Conservation (phyloP, 768 basidiomycete genomes). For the Leccinum boreale region DNA sequence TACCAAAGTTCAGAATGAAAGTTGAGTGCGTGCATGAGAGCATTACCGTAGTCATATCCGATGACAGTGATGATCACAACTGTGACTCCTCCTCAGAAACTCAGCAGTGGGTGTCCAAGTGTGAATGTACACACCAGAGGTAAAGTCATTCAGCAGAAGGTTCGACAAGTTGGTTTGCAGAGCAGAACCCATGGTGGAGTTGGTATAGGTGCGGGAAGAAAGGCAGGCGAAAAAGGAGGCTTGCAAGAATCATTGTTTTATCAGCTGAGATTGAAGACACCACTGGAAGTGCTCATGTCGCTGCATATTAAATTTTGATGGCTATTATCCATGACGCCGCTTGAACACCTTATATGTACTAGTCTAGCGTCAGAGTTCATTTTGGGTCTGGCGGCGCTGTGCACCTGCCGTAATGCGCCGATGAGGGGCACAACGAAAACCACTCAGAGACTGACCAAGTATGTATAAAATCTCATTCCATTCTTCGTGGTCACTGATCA, state of each 20-base stretch:
- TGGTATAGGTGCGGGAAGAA: background rate
- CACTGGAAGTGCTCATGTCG: background rate
- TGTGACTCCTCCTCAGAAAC: background rate
- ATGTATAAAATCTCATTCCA: background rate
- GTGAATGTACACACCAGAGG: background rate
- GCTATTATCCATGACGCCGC: background rate
- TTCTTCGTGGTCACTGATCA: background rate
- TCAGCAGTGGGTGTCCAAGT: background rate
- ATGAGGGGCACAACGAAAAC: too few relatives aligned
- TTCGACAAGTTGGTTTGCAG: background rate
- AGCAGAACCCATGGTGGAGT: background rate
- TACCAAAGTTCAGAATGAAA: background rate
- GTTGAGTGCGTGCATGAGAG: background rate
- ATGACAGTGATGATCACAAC: background rate
- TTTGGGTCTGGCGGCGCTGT: too few relatives aligned
- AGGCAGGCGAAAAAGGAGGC: background rate
- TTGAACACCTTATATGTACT: background rate
- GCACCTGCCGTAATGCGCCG: background rate
- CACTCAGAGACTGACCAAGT: background rate
- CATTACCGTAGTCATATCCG: background rate
- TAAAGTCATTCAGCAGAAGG: background rate
- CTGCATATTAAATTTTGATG: background rate
- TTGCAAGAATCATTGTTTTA: background rate
- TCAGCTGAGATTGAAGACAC: background rate
- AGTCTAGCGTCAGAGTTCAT: background rate